phyloP scores from a whole-genome alignment of 139 green algal genomes.

The Tetraselmis chui region DNA sequence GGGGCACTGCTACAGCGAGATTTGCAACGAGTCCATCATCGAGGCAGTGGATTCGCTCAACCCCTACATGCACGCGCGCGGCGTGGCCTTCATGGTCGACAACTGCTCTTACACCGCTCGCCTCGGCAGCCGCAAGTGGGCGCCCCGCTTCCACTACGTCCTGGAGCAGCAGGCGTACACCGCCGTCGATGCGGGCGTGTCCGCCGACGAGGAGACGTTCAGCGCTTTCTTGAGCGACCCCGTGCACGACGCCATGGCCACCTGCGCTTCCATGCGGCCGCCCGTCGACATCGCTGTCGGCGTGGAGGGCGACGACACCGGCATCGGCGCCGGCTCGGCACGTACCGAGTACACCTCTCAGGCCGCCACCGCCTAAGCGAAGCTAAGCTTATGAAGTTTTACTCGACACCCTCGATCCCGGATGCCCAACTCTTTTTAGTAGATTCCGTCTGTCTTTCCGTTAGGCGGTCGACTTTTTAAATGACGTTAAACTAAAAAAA shows the following conservation, averaged over 20 bases:
- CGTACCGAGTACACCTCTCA: constrained; percentile 72
- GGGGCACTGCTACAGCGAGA: constrained; percentile 96
- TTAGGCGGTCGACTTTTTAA: too few relatives aligned
- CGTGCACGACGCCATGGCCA: constrained; percentile 72
- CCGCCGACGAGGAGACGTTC: constrained; percentile 26
- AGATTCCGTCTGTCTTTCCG: too few relatives aligned
- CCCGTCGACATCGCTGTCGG: constrained; percentile 94
- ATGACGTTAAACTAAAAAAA: too few relatives aligned
- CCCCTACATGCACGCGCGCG: constrained; percentile 98
- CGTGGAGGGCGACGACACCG: constrained; percentile 48
- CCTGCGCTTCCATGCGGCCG: constrained; percentile 86
- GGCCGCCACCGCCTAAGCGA: constrained; percentile 16
- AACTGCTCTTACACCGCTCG: constrained; percentile 99
- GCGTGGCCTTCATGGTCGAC: constrained; percentile 99
- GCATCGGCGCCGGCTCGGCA: constrained; percentile 63
- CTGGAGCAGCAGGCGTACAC: constrained; percentile 81
- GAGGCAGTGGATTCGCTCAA: constrained; percentile 95
- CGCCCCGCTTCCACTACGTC: constrained; percentile 96
- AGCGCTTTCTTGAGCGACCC: constrained; percentile 34
- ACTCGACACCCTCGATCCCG: too few relatives aligned
- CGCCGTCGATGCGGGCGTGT: constrained; percentile 30
- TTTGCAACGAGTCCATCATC: constrained; percentile 99
- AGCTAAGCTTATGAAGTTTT: too few relatives aligned
- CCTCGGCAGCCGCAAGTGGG: constrained; percentile 96
- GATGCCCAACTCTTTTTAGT: too few relatives aligned